phyloP scores from a whole-genome alignment of 495 filamentous ascomycete genomes.

The Penicillium coprophilum region DNA sequence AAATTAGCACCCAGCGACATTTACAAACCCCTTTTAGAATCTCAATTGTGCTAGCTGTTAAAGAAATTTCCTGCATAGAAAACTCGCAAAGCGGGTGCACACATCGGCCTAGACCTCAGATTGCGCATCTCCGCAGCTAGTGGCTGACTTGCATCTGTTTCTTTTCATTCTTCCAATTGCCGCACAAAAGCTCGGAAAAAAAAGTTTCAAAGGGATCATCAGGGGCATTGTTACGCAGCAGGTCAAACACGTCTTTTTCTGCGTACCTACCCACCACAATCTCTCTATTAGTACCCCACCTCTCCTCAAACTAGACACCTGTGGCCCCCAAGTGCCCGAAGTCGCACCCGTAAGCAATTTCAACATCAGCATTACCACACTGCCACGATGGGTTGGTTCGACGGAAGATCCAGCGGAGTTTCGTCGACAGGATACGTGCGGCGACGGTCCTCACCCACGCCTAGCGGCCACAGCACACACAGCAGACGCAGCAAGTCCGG shows the following conservation, averaged over 20 bases:
- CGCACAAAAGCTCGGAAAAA: conserved; percentile 18
- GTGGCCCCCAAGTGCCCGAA: neutral
- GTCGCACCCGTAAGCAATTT: neutral
- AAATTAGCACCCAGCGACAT: neutral
- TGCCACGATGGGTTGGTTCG: conserved; percentile 53
- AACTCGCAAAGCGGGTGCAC: conserved; percentile 30
- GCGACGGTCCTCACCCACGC: conserved; percentile 36
- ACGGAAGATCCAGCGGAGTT: conserved; percentile 33
- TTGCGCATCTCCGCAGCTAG: conserved; percentile 36
- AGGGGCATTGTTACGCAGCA: conserved; percentile 1
- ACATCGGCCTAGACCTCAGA: conserved; percentile 32
- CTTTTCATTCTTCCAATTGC: conserved; percentile 21
- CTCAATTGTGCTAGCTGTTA: conserved; percentile 8
- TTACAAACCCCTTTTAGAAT: neutral
- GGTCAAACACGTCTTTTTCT: neutral
- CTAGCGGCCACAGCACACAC: conserved; percentile 24
- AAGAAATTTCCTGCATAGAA: conserved; percentile 17
- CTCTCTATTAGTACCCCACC: neutral
- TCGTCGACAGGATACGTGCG: conserved; percentile 28
- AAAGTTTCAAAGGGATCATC: conserved; percentile 1
- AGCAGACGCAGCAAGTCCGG: conserved; percentile 33
- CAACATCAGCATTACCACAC: neutral
- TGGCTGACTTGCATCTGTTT: conserved; percentile 30
- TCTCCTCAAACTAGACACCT: neutral
- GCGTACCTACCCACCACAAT: conserved; percentile 4